Evolutionary conservation across 2,329 filamentous ascomycete species (phyloP).

Genomic region (Fusarium bactridioides): DNA sequence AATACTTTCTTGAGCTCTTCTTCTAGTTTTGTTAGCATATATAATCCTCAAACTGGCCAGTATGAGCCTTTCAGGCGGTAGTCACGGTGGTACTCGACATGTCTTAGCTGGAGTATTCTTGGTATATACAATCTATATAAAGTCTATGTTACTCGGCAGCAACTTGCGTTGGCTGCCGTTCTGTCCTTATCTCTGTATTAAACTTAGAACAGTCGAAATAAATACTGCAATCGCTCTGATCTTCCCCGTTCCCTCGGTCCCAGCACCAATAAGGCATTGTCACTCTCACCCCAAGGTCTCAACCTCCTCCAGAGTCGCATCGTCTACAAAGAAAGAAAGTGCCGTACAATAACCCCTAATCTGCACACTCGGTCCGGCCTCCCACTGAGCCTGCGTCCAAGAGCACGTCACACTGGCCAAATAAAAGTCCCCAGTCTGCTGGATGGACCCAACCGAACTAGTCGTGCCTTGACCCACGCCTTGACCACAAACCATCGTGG

Average conservation of each 20-base stretch:
- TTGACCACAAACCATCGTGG: neutral
- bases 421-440: neutral
- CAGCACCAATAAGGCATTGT: no score
- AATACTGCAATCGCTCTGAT: rapidly evolving
- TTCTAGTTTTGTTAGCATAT: slow-evolving; percentile 12
- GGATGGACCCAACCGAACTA: neutral
- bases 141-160: neutral
- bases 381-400: slow-evolving; percentile 1
- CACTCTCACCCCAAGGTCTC: neutral
- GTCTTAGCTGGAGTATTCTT: neutral
- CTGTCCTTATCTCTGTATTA: neutral
- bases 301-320: neutral
- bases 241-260: neutral
- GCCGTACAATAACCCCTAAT: neutral
- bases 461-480: neutral
- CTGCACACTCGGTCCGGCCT: neutral
- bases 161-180: neutral
- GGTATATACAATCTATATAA: neutral
- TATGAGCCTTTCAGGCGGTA: slow-evolving; percentile 13
- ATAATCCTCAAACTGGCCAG: slow-evolving; percentile 9
- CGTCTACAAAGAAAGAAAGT: neutral
- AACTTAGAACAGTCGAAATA: neutral
- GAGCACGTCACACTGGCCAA: neutral
- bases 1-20: slow-evolving; percentile 6
- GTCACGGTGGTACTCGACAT: rapidly evolving